These are phyloP conservation scores for Prunus padus DNA, from an alignment of 306 rosid genomes.

Conservation along the genomic window DNA sequence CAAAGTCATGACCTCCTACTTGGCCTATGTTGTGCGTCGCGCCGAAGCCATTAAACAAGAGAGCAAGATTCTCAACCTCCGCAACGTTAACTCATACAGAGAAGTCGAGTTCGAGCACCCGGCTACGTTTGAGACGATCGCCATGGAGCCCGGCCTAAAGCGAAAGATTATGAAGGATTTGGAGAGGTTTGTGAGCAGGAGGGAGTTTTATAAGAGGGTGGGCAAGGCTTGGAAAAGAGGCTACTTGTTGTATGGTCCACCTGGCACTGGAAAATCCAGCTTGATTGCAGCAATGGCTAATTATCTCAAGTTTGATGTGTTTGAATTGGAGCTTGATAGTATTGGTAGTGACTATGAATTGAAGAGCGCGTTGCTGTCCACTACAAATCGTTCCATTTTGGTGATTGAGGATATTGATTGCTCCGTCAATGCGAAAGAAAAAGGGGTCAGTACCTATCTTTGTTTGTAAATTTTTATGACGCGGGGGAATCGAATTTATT, in stretches of 20 bases:
- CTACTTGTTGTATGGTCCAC: conserved; percentile 41
- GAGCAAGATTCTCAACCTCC: conserved; percentile 28
- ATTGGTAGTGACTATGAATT: conserved; percentile 21
- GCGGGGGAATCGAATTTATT: too few relatives aligned
- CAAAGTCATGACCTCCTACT: conserved; percentile 21
- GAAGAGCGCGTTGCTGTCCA: conserved; percentile 25
- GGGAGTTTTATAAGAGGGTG: background rate
- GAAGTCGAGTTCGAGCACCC: conserved; percentile 35
- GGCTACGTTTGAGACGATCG: conserved; percentile 38
- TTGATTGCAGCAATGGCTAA: conserved; percentile 52
- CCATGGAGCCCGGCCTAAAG: conserved; percentile 36
- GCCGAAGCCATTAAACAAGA: conserved; percentile 22
- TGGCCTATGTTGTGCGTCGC: conserved; percentile 23
- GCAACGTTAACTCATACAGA: background rate
- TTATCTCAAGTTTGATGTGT: conserved; percentile 42
- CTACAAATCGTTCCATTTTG: conserved; percentile 38
- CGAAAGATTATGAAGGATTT: background rate
- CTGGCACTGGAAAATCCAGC: conserved; percentile 39
- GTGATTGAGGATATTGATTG: conserved; percentile 48
- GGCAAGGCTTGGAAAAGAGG: conserved; percentile 50
- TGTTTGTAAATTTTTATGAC: too few relatives aligned
- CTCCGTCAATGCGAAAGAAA: background rate
- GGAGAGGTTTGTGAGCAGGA: too few relatives aligned
- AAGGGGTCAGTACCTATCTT: too few relatives aligned
- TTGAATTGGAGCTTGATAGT: conserved; percentile 35